Percentiles rank a stretch among this genome's conserved stretches.
Evolutionary conservation across 177 flowering plant species (phyloP).

Genomic region (Tripterygium wilfordii): DNA sequence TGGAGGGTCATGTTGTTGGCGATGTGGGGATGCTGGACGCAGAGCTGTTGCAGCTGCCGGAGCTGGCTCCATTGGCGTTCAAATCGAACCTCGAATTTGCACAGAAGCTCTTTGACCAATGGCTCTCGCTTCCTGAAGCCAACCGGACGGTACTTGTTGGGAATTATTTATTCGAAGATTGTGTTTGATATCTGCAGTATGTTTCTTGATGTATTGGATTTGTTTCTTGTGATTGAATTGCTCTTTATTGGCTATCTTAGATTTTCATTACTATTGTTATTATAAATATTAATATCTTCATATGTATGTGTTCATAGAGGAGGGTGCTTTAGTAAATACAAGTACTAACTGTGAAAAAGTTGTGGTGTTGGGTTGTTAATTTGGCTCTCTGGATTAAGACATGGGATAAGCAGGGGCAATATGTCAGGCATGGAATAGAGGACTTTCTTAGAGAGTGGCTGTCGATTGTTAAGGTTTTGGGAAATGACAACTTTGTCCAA

Average conservation of each 20-base stretch:
- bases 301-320: too few relatives aligned
- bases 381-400: too few relatives aligned
- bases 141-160: slow-evolving; percentile 45
- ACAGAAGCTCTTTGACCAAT: slow-evolving; percentile 68
- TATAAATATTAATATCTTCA: too few relatives aligned
- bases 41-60: slow-evolving; percentile 70
- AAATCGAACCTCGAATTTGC: slow-evolving; percentile 55
- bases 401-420: too few relatives aligned
- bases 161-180: not conserved
- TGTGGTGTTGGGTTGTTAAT: too few relatives aligned
- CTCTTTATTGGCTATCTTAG: not conserved
- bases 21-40: slow-evolving; percentile 53
- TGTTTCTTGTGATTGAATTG: not conserved
- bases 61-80: slow-evolving; percentile 59
- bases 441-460: too few relatives aligned
- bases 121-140: slow-evolving; percentile 79
- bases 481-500: too few relatives aligned
- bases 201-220: not conserved
- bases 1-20: slow-evolving; percentile 18
- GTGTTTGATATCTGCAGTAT: not conserved
- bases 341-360: too few relatives aligned
- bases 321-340: too few relatives aligned
- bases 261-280: not conserved
- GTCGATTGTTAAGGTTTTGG: too few relatives aligned
- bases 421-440: too few relatives aligned